These are phyloP conservation scores for Tricholoma hemisulphureum DNA, from an alignment of 768 basidiomycete species.

Conservation along the genomic window DNA sequence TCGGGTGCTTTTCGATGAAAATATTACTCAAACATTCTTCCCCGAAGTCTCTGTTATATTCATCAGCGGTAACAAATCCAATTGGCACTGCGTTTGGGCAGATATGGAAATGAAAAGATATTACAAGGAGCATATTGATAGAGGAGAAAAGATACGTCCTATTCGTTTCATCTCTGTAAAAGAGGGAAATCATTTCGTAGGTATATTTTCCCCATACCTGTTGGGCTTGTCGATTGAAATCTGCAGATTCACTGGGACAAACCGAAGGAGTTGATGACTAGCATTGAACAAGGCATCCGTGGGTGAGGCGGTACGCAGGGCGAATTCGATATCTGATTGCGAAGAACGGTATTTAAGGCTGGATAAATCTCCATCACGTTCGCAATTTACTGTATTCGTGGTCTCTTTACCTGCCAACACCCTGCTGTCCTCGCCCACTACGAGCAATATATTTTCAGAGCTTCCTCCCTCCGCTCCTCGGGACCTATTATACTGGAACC, in stretches of 20 bases:
- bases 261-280: background rate
- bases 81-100: constrained; percentile 26
- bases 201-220: constrained; percentile 6
- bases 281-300: background rate
- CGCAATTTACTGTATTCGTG: too few relatives aligned
- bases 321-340: background rate
- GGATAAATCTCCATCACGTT: too few relatives aligned
- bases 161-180: constrained; percentile 24
- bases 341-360: too few relatives aligned
- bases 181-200: constrained; percentile 37
- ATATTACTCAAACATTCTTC: constrained; percentile 7
- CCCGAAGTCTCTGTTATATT: constrained; percentile 17
- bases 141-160: constrained; percentile 20
- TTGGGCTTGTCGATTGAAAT: background rate
- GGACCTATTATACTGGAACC: too few relatives aligned
- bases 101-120: constrained; percentile 14
- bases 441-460: too few relatives aligned
- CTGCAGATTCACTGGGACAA: background rate
- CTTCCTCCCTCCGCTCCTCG: too few relatives aligned
- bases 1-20: constrained; percentile 21
- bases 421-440: too few relatives aligned
- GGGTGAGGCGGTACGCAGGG: too few relatives aligned
- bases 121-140: constrained; percentile 16
- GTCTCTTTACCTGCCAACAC: too few relatives aligned
- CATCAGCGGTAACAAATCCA: constrained; percentile 19